phyloP scores from a whole-genome alignment of 2,329 filamentous ascomycete genomes.

The Cercospora canescens region DNA sequence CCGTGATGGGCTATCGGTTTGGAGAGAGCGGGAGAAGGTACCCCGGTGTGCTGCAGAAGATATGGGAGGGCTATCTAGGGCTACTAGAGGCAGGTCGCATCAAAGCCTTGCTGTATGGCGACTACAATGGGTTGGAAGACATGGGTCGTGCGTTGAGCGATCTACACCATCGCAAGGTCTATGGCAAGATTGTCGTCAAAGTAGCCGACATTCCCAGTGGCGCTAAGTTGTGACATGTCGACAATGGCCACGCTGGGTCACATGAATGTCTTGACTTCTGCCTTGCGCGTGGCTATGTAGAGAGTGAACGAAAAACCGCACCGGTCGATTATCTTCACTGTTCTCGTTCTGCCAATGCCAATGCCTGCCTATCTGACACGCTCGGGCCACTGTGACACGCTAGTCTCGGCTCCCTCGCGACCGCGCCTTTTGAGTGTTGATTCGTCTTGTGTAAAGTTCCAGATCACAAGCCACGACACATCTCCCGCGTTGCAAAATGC shows the following conservation, averaged over 20 bases:
- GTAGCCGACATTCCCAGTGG: conserved; percentile 33
- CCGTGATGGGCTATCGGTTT: conserved; percentile 58
- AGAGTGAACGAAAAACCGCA: neutral
- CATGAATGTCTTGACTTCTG: neutral
- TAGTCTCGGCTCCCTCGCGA: neutral
- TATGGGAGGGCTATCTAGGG: conserved; percentile 54
- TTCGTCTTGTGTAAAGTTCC: neutral
- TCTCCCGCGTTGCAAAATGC: neutral
- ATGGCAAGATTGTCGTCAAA: conserved; percentile 58
- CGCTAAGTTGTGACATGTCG: conserved; percentile 22
- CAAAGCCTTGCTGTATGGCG: conserved; percentile 52
- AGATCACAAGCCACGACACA: neutral
- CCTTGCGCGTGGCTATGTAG: neutral
- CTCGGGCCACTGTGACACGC: neutral
- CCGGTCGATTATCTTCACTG: neutral
- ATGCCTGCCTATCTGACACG: neutral
- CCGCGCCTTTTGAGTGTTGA: neutral
- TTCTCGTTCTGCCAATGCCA: neutral
- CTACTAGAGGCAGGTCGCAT: conserved; percentile 51
- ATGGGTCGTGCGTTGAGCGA: conserved; percentile 54
- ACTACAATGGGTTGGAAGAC: conserved; percentile 53
- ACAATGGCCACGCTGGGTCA: too few relatives aligned
- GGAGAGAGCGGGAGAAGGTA: conserved; percentile 56
- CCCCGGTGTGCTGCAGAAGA: conserved; percentile 48
- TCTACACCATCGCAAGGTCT: conserved; percentile 51